Base-by-base conservation (phyloP, 1,284 basidiomycete genomes). In the Vanrija pseudolonga region DNA sequence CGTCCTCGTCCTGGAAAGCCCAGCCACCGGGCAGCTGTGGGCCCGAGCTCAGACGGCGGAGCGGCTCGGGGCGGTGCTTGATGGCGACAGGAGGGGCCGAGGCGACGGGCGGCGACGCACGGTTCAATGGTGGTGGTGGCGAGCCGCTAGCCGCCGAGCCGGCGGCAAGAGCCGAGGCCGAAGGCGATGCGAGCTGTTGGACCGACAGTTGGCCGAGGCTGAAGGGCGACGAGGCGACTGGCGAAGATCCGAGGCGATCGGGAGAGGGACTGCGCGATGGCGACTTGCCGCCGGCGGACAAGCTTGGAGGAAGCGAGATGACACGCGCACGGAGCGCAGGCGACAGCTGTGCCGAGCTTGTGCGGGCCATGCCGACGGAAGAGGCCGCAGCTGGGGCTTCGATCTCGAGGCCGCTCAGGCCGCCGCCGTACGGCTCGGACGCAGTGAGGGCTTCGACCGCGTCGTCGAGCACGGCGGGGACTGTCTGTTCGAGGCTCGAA, bases 391-490 rank as follows among this genome's bases (percentile, higher is more conserved):
- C 63, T 11, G 68, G 68, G 22, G 68, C 65, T 55, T 75, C 73
- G 37, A 75, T 75, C 54, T 75, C 73, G 37, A 74, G 46, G 11
- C 63, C 67, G 17, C 64, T 60, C 17, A 67, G 45, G 7, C 63
- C 60, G 26, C 63, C 45, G 8, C 56, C 55, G 17, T 56, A 56
- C 5, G 51, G 57, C 15, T 63, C 55, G 8, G 28, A 41, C 0
- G 62, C 63, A 0, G 67, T 64, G 36, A 77, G 60, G 3, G 75
- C 75, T 57, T 77, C 74, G 37, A 77, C 69, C 6, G 75, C 75
- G 54, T 76, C 74, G 47, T 76, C 73, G 45, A 77, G 55, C 0
- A 74, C 75, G 2, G 75, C 71, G 0, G 75, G 75, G 19, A 77
- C 74, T 3, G 67, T 68, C 37, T 72, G 67, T 52, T 75, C 73